A percentile compares a stretch with the other conserved stretches of the same genome.
These are phyloP conservation scores for Rhodomyrtus psidioides DNA, from an alignment of 441 rosid genomes.

Conservation along the genomic window DNA sequence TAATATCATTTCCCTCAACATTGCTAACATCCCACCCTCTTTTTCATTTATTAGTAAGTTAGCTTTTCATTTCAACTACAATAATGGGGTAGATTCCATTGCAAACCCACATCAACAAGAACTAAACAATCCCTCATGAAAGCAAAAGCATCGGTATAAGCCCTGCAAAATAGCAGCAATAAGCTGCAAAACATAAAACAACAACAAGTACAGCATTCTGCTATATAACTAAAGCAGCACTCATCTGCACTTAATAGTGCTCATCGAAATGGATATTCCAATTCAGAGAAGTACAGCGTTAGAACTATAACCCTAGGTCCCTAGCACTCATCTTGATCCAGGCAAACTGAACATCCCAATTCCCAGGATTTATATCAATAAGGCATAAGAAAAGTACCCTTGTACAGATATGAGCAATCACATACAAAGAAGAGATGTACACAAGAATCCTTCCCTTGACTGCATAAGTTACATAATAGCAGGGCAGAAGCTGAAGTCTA, in stretches of 20 bases:
- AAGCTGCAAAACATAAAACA: neutral
- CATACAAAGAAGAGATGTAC: no score
- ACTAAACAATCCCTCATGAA: neutral
- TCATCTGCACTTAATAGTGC: neutral
- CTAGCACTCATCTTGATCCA: no score
- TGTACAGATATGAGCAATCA: no score
- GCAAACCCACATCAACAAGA: neutral
- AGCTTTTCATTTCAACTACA: neutral
- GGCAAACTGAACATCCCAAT: no score
- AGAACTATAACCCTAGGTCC: no score
- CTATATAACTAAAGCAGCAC: neutral
- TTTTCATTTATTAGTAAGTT: no score
- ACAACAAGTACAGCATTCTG: neutral
- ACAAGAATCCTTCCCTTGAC: no score
- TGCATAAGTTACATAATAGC: no score
- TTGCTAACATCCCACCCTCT: neutral
- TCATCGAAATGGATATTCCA: neutral
- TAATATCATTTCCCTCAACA: neutral
- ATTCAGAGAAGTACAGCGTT: neutral
- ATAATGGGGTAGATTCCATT: neutral
- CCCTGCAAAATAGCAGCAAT: neutral
- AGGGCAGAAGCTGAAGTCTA: no score
- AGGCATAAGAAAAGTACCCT: no score
- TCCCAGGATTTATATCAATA: no score
- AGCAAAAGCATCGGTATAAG: neutral